phyloP scores from a whole-genome alignment of 768 basidiomycete species.

The Inosperma sp. region DNA sequence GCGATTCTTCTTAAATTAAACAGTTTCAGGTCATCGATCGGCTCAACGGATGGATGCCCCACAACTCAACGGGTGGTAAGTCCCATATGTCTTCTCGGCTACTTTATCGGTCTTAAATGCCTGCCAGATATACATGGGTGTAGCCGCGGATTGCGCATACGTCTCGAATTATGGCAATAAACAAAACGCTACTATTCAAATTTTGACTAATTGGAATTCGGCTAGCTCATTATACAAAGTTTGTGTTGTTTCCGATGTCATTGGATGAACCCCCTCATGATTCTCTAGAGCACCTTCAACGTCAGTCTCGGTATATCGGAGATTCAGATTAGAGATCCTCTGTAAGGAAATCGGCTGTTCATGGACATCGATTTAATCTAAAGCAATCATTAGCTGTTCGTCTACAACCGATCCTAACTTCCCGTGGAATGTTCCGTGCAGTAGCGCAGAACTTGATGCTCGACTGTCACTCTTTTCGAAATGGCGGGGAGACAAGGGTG shows the following conservation, averaged over 20 bases:
- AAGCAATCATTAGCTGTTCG: slow-evolving; percentile 50
- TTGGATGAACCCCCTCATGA: slow-evolving; percentile 4
- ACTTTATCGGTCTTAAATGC: slow-evolving; percentile 5
- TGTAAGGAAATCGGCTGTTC: slow-evolving; percentile 15
- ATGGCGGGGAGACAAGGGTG: slow-evolving; percentile 71
- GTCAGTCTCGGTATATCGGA: slow-evolving; percentile 81
- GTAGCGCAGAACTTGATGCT: slow-evolving; percentile 51
- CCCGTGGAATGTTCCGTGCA: slow-evolving; percentile 79
- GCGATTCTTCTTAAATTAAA: slow-evolving; percentile 7
- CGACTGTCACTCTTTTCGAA: slow-evolving; percentile 75
- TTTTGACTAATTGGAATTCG: slow-evolving; percentile 77
- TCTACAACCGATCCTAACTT: slow-evolving; percentile 41
- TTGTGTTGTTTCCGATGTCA: not conserved
- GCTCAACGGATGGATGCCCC: slow-evolving; percentile 67
- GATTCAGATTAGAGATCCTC: slow-evolving; percentile 62
- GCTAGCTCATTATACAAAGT: slow-evolving; percentile 71
- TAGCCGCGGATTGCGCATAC: slow-evolving; percentile 85
- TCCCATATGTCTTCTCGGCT: slow-evolving; percentile 7
- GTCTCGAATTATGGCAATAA: slow-evolving; percentile 57
- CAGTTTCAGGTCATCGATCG: slow-evolving; percentile 70
- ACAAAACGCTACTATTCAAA: slow-evolving; percentile 65
- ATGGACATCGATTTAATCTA: not conserved
- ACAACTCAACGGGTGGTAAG: slow-evolving; percentile 63
- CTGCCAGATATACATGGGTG: slow-evolving; percentile 67
- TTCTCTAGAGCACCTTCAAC: slow-evolving; percentile 65